Evolutionary conservation across 2,329 filamentous ascomycete species (phyloP).

Genomic region (Thermomyces lanuginosus): DNA sequence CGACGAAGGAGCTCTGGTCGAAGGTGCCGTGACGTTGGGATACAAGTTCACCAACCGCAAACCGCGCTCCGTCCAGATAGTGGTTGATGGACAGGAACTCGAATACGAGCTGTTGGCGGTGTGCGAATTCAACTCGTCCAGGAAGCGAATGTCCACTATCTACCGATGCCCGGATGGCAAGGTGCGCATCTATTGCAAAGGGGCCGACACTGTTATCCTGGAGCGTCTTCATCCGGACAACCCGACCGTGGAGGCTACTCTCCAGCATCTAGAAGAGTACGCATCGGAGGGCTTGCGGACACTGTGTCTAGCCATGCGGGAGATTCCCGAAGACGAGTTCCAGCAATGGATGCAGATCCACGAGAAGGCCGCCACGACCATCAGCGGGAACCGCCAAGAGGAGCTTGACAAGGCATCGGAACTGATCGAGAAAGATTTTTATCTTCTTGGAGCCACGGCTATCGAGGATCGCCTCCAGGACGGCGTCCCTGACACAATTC

Average conservation of each 20-base stretch:
- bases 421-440: slow-evolving; percentile 83
- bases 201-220: slow-evolving; percentile 91
- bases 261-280: slow-evolving; percentile 95
- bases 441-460: slow-evolving; percentile 80
- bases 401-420: slow-evolving; percentile 96
- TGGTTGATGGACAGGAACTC: slow-evolving; percentile 51
- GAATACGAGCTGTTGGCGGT: slow-evolving; percentile 89
- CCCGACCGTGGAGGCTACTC: slow-evolving; percentile 71
- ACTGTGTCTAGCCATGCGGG: slow-evolving; percentile 84
- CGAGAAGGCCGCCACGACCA: slow-evolving; percentile 74
- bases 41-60: slow-evolving; percentile 86
- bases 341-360: slow-evolving; percentile 74
- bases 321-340: slow-evolving; percentile 78
- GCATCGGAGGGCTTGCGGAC: slow-evolving; percentile 91
- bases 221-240: slow-evolving; percentile 75
- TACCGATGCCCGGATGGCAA: slow-evolving; percentile 94
- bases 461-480: slow-evolving; percentile 96
- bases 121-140: slow-evolving; percentile 97
- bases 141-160: slow-evolving; percentile 96
- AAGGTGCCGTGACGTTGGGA: slow-evolving; percentile 70
- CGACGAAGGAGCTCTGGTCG: slow-evolving; percentile 90
- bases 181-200: slow-evolving; percentile 86
- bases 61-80: slow-evolving; percentile 72
- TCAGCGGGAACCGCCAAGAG: slow-evolving; percentile 80
- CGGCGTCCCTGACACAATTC: slow-evolving; percentile 93